Evolutionary conservation across 345 rosid species (phyloP).

Genomic region (Eucalyptus guilfoylei): DNA sequence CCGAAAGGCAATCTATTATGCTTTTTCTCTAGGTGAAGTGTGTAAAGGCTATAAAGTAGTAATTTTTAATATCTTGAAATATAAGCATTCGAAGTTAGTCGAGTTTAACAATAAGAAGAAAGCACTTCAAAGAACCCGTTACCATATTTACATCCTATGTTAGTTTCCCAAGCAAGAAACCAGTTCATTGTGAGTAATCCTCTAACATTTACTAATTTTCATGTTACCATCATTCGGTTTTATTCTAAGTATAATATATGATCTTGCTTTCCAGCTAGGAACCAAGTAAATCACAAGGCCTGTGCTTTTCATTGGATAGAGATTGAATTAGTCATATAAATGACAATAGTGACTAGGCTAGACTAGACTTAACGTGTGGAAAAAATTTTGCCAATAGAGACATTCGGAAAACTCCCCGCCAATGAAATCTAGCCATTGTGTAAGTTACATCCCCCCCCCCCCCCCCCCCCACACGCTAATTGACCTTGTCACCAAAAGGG

Average conservation of each 20-base stretch:
- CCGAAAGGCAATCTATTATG: rapidly evolving
- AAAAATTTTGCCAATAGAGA: no score
- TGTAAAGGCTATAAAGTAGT: rapidly evolving
- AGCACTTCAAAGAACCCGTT: neutral
- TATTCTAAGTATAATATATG: rapidly evolving
- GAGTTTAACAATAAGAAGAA: neutral
- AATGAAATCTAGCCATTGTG: rapidly evolving
- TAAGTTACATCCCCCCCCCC: rapidly evolving
- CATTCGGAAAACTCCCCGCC: rapidly evolving
- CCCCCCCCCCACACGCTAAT: neutral
- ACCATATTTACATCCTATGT: neutral
- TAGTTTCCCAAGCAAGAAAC: neutral
- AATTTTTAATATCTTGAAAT: neutral
- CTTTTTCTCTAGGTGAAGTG: neutral
- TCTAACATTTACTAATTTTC: rapidly evolving
- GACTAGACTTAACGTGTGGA: neutral
- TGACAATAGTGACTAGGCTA: rapidly evolving
- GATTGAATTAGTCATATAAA: neutral
- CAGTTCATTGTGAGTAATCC: no score
- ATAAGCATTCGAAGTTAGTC: neutral
- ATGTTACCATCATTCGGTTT: rapidly evolving
- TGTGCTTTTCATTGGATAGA: rapidly evolving
- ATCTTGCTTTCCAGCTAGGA: rapidly evolving
- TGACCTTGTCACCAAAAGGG: no score
- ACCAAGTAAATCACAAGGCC: no score